Evolutionary conservation across 1,139 yeast genomes (phyloP).

Genomic region (Blastobotrys persicus): DNA sequence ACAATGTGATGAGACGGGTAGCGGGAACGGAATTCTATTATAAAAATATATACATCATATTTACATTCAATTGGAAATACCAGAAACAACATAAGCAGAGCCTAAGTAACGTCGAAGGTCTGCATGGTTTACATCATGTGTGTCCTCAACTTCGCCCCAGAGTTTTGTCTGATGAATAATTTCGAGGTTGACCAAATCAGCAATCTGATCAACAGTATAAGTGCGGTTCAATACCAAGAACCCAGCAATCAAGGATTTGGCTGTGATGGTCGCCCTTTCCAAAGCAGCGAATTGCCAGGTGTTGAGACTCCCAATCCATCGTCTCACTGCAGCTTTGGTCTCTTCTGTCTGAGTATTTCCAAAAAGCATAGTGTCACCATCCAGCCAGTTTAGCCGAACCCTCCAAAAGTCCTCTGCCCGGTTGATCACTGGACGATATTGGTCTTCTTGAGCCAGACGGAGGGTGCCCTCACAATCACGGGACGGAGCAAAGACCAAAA

Average conservation of each 20-base stretch:
- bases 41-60: conserved; percentile 2
- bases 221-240: conserved; percentile 37
- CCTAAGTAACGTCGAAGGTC: conserved; percentile 81
- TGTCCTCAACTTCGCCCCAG: conserved; percentile 99
- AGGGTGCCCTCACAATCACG: conserved; percentile 81
- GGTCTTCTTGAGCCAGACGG: conserved; percentile 70
- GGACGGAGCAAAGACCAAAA: conserved; percentile 79
- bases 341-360: conserved; percentile 70
- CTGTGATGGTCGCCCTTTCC: conserved; percentile 80
- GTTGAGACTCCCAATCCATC: conserved; percentile 63
- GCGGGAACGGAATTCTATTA: too few species aligned
- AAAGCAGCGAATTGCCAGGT: conserved; percentile 80
- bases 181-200: conserved; percentile 77
- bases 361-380: conserved; percentile 79
- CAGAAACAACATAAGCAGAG: conserved; percentile 68
- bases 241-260: conserved; percentile 87
- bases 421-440: conserved; percentile 69
- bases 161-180: conserved; percentile 76
- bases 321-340: conserved; percentile 59
- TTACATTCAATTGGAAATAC: background rate
- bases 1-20: too few species aligned
- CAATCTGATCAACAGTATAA: conserved; percentile 61
- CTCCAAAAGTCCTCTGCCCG: conserved; percentile 63
- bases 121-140: conserved; percentile 92
- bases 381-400: conserved; percentile 57